phyloP scores from a whole-genome alignment of 1,284 basidiomycete species.

The Irpex sp. region DNA sequence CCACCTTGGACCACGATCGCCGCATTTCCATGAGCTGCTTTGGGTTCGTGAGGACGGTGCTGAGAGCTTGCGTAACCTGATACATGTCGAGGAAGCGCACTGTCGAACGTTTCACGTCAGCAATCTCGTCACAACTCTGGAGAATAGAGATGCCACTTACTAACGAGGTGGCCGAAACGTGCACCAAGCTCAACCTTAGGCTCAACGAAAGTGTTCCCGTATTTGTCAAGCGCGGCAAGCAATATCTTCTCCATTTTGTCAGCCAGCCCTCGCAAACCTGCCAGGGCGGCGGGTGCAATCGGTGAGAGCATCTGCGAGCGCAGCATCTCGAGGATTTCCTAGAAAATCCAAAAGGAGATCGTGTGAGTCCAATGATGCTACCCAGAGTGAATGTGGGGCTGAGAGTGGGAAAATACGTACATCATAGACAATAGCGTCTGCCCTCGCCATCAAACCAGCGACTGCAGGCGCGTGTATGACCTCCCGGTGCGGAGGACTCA shows the following conservation, averaged over 20 bases:
- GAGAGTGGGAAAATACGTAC: conserved; percentile 40
- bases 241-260: conserved; percentile 90
- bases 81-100: conserved; percentile 88
- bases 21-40: conserved; percentile 84
- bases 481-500: conserved; percentile 73
- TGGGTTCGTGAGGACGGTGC: conserved; percentile 80
- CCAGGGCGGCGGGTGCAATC: conserved; percentile 63
- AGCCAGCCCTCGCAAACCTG: conserved; percentile 75
- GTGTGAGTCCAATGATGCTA: not conserved
- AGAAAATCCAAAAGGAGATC: conserved; percentile 9
- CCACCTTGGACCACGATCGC: conserved; percentile 79
- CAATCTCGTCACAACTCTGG: not conserved
- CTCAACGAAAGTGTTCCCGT: conserved; percentile 86
- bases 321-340: conserved; percentile 86
- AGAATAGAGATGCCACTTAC: conserved; percentile 44
- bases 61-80: conserved; percentile 83
- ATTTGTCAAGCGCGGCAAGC: conserved; percentile 73
- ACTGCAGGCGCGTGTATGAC: conserved; percentile 85
- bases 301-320: conserved; percentile 80
- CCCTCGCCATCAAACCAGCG: conserved; percentile 82
- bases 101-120: conserved; percentile 26
- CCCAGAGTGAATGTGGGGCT: conserved; percentile 1
- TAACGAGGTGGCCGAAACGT: conserved; percentile 82
- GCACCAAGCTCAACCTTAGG: conserved; percentile 87
- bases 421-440: conserved; percentile 85